Percentiles rank a stretch among this genome's conserved stretches.
These are phyloP conservation scores for Dryadomyces quercivorus DNA, from an alignment of 2,329 filamentous ascomycete genomes.

Conservation along the genomic window DNA sequence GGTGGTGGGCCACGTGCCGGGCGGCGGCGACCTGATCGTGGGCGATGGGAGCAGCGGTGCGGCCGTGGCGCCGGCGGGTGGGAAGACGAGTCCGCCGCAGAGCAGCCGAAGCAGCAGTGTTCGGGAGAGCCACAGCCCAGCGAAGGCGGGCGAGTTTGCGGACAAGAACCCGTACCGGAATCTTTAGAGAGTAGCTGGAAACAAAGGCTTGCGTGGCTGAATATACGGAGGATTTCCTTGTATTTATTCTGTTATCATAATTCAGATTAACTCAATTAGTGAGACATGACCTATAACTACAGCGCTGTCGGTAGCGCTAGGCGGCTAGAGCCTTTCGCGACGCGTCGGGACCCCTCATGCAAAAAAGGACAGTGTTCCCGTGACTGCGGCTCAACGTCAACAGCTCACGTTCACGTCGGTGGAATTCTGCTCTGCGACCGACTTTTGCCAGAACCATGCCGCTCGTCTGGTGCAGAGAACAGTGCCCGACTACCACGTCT, in stretches of 20 bases:
- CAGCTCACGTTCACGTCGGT: background rate
- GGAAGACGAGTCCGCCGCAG: background rate
- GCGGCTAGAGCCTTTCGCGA: background rate
- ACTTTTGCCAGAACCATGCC: background rate
- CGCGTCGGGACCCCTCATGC: background rate
- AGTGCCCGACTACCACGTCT: background rate
- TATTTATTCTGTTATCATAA: background rate
- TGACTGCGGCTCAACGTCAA: background rate
- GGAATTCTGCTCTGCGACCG: background rate
- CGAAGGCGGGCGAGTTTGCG: conserved; percentile 6
- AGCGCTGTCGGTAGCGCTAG: background rate
- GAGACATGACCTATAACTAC: background rate
- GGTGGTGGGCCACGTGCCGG: conserved; percentile 70
- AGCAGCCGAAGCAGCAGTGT: background rate
- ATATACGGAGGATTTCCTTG: too few species aligned
- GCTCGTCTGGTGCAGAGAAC: background rate
- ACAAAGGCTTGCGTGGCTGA: too few species aligned
- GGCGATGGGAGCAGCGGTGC: conserved; percentile 34
- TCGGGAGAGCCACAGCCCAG: conserved; percentile 12
- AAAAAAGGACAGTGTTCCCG: background rate
- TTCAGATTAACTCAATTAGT: too few species aligned
- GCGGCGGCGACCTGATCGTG: conserved; percentile 61
- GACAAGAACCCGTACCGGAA: conserved; percentile 13
- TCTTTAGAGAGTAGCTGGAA: background rate
- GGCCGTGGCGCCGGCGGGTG: conserved; percentile 7